Conservation (phyloP, 140 eudicot genomes). For the Eryngium alpinum region DNA sequence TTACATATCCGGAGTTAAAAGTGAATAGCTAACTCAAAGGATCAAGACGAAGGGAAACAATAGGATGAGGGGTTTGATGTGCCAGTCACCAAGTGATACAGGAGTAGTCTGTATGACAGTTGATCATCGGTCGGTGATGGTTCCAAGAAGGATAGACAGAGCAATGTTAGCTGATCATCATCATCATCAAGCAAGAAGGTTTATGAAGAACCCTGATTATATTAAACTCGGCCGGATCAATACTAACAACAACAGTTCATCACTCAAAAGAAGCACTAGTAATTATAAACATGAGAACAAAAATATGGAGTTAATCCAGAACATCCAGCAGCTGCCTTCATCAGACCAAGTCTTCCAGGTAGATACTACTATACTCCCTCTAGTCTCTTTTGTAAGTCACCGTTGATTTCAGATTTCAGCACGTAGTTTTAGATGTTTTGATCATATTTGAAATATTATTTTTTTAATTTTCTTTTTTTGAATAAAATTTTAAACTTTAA, state of each 20-base stretch:
- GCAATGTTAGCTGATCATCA: slow-evolving; percentile 19
- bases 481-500: too few relatives aligned
- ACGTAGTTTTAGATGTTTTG: too few relatives aligned
- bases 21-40: background rate
- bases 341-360: slow-evolving; percentile 55
- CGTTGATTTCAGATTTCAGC: too few relatives aligned
- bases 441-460: too few relatives aligned
- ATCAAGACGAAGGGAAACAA: slow-evolving; percentile 37
- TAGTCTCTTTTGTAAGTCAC: too few relatives aligned
- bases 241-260: slow-evolving; percentile 6
- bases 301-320: slow-evolving; percentile 28
- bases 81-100: slow-evolving; percentile 48
- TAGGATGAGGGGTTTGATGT: slow-evolving; percentile 70
- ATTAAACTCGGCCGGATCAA: slow-evolving; percentile 29
- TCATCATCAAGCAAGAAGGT: slow-evolving; percentile 24
- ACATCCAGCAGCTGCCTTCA: slow-evolving; percentile 25
- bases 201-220: slow-evolving; percentile 37
- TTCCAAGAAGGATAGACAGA: slow-evolving; percentile 31
- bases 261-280: background rate
- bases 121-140: slow-evolving; percentile 42
- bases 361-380: too few relatives aligned
- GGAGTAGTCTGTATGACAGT: slow-evolving; percentile 47
- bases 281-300: background rate
- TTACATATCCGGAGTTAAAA: too few relatives aligned
- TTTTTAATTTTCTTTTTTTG: too few relatives aligned